Conservation (phyloP, 2,329 filamentous ascomycete genomes). For the Nannizzia gypsea region DNA sequence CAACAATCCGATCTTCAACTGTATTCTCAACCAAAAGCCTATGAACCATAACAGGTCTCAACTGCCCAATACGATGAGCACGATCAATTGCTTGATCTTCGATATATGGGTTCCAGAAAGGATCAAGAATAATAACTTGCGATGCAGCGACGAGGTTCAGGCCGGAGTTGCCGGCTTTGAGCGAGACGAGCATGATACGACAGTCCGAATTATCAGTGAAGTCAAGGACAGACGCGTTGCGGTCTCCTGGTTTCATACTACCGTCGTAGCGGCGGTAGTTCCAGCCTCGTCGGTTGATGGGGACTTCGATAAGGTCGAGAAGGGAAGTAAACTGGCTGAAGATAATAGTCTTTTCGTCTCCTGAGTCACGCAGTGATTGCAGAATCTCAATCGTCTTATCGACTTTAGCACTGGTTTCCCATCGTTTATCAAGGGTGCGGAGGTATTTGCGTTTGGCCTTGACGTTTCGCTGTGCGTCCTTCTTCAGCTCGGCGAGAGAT, state of each 20-base stretch:
- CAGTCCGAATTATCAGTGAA: constrained; percentile 52
- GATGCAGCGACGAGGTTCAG: constrained; percentile 75
- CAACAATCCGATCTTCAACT: constrained; percentile 76
- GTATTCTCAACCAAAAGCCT: constrained; percentile 65
- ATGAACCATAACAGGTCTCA: constrained; percentile 62
- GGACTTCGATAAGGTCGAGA: constrained; percentile 64
- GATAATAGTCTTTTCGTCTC: constrained; percentile 62
- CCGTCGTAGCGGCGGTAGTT: constrained; percentile 63
- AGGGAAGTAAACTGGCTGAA: constrained; percentile 74
- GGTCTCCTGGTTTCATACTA: constrained; percentile 54
- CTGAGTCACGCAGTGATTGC: constrained; percentile 35
- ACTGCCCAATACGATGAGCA: constrained; percentile 77
- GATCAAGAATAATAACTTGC: constrained; percentile 80
- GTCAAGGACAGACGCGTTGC: constrained; percentile 54
- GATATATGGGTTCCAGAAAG: constrained; percentile 89
- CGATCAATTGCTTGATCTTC: constrained; percentile 88
- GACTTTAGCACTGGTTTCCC: constrained; percentile 64
- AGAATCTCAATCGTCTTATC: constrained; percentile 57
- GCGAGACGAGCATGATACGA: constrained; percentile 63
- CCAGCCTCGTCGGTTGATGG: constrained; percentile 48
- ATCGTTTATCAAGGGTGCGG: constrained; percentile 54
- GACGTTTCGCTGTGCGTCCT: constrained; percentile 52
- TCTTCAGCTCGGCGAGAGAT: constrained; percentile 54
- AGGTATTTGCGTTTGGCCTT: constrained; percentile 59
- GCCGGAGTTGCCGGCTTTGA: constrained; percentile 73